Conservation (phyloP, 1,284 basidiomycete species). For the Moesziomyces globuligerus region DNA sequence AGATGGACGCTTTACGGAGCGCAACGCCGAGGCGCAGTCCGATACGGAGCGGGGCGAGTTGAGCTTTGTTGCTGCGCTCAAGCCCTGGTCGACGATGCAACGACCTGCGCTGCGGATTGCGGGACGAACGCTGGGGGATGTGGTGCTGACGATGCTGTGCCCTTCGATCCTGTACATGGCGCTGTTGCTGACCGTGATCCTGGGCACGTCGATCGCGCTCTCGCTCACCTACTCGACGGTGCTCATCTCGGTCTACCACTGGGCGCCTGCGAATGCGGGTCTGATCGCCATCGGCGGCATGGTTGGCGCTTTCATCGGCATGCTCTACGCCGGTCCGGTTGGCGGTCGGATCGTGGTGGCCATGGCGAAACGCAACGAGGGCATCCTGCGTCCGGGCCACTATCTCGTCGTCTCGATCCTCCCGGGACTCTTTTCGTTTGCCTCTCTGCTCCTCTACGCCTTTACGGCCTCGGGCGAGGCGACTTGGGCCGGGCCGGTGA, state of each 20-base stretch:
- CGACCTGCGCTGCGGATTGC: constrained; percentile 4
- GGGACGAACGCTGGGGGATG: constrained; percentile 1
- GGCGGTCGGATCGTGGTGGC: constrained; percentile 5
- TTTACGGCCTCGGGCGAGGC: neutral
- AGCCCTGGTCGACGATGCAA: constrained; percentile 3
- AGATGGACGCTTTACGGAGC: neutral
- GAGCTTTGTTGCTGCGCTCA: neutral
- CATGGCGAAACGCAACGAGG: constrained; percentile 5
- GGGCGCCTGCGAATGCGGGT: constrained; percentile 3
- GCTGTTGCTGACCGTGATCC: constrained; percentile 1
- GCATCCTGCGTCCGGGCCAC: constrained; percentile 4
- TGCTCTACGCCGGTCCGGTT: constrained; percentile 3
- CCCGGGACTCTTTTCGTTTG: neutral
- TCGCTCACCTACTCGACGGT: constrained; percentile 5
- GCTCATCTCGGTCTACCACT: constrained; percentile 4
- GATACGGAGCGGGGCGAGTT: constrained; percentile 2
- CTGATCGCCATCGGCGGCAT: constrained; percentile 5
- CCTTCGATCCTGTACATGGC: constrained; percentile 10
- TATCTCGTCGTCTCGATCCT: constrained; percentile 5
- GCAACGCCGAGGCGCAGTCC: neutral
- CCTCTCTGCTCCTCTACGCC: constrained; percentile 1
- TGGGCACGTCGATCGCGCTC: constrained; percentile 2
- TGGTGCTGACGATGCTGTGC: constrained; percentile 2
- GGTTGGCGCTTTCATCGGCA: constrained; percentile 2
- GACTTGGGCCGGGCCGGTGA: neutral